Evolutionary conservation across 2,329 filamentous ascomycete genomes (phyloP).

Genomic region (Ophiostoma perfectum): DNA sequence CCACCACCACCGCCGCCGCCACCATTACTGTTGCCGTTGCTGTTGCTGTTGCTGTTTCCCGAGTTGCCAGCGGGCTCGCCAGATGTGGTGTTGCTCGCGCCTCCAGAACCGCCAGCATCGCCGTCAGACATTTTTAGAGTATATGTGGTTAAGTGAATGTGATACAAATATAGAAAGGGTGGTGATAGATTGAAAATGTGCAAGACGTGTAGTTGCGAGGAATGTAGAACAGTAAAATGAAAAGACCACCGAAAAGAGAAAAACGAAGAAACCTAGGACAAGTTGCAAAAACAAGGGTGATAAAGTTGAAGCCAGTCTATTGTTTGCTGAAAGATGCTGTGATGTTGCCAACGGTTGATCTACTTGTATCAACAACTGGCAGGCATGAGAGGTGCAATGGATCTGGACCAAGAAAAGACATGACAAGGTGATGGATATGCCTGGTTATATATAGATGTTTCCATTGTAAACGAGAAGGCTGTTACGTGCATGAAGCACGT

Average conservation of each 20-base stretch:
- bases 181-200: background rate
- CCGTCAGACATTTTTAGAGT: slow-evolving; percentile 21
- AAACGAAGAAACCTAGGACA: background rate
- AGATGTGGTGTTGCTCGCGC: background rate
- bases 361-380: background rate
- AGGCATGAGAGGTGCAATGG: background rate
- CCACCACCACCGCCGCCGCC: background rate
- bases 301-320: background rate
- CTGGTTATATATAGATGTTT: background rate
- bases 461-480: background rate
- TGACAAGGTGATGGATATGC: background rate
- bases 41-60: background rate
- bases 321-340: background rate
- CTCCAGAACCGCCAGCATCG: slow-evolving; percentile 9
- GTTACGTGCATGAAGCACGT: background rate
- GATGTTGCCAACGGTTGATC: background rate
- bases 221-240: background rate
- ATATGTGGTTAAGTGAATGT: background rate
- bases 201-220: too few species aligned
- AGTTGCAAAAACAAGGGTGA: background rate
- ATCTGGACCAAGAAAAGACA: background rate
- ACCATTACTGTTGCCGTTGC: background rate
- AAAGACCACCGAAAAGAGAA: background rate
- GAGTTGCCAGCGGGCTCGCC: background rate
- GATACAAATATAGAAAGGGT: background rate